Evolutionary conservation across 345 rosid genomes (phyloP), one percentile per base, ranked within the genome.

Genomic region (Microthlaspi erraticum): DNA sequence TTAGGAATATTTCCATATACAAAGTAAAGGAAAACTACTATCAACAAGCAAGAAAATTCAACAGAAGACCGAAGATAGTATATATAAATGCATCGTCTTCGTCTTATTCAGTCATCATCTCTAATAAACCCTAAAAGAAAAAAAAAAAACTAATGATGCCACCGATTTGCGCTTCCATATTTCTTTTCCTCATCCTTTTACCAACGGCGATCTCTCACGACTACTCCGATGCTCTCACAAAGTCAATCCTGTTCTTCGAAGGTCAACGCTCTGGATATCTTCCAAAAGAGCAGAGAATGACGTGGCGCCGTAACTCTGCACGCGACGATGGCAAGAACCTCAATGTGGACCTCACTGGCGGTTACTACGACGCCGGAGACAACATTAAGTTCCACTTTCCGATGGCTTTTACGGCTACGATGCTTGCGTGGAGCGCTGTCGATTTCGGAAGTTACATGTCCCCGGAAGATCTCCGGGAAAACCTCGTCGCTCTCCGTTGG

Each of bases 341-440:
- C 44, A 76, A 80, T 41, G 46, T 79, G 0, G 88, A 91, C 83
- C 78, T 93, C 32, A 80, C 84, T 19, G 97, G 98, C 12, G 97
- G 98, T 7, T 93, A 91, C 81, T 89, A 91, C 57, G 97, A 93
- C 55, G 98, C 98, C 6, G 98, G 97, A 3, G 98, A 93, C 59
- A 89, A 93, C 72, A 78, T 93, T 38, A 91, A 93, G 81, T 93
- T 89, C 57, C 85, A 83, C 13, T 91, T 93, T 69, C 98, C 98
- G 1, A 89, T 93, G 97, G 96, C 97, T 13, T 93, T 91, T 73
- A 85, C 94, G 10, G 72, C 95, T 20, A 89, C 98, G 6, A 79
- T 93, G 86, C 75, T 93, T 67, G 75, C 98, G 0, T 93, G 97
- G 98, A 89, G 94, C 63, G 79, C 86, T 7, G 65, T 91, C 5